A percentile compares a stretch with the other conserved stretches of the same genome.
These are phyloP conservation scores for Talaromyces sp. DNA, from an alignment of 2,329 filamentous ascomycete genomes.

Conservation along the genomic window DNA sequence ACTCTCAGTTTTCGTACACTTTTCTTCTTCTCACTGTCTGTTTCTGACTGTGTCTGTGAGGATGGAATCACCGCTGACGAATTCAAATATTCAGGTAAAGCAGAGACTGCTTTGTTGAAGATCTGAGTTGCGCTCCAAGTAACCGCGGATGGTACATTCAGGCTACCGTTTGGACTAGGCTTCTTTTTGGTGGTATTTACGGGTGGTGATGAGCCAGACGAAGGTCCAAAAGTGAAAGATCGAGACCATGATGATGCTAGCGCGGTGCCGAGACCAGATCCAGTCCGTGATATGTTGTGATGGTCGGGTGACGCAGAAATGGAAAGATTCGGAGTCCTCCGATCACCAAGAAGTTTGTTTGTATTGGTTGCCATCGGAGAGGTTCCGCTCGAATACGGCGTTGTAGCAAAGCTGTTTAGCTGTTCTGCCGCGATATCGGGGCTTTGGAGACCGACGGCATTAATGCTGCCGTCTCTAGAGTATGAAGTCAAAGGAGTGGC, in stretches of 20 bases:
- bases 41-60: slow-evolving; percentile 33
- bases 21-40: slow-evolving; percentile 29
- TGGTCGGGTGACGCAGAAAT: slow-evolving; percentile 39
- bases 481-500: slow-evolving; percentile 28
- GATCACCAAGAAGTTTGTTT: slow-evolving; percentile 34
- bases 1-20: slow-evolving; percentile 31
- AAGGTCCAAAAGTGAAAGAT: slow-evolving; percentile 40
- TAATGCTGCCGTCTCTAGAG: slow-evolving; percentile 24
- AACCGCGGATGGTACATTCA: slow-evolving; percentile 21
- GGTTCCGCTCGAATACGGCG: slow-evolving; percentile 49
- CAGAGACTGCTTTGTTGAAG: slow-evolving; percentile 20
- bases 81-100: slow-evolving; percentile 25
- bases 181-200: slow-evolving; percentile 29
- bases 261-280: slow-evolving; percentile 36
- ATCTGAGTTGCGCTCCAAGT: slow-evolving; percentile 24
- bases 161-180: slow-evolving; percentile 30
- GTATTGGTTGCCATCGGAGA: slow-evolving; percentile 43
- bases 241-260: slow-evolving; percentile 41
- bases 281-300: slow-evolving; percentile 31
- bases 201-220: slow-evolving; percentile 38
- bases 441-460: slow-evolving; percentile 32
- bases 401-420: slow-evolving; percentile 46
- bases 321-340: slow-evolving; percentile 38
- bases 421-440: slow-evolving; percentile 48
- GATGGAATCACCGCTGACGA: slow-evolving; percentile 19